Base-by-base conservation (phyloP, 768 basidiomycete species). In the Astraeus odoratus region DNA sequence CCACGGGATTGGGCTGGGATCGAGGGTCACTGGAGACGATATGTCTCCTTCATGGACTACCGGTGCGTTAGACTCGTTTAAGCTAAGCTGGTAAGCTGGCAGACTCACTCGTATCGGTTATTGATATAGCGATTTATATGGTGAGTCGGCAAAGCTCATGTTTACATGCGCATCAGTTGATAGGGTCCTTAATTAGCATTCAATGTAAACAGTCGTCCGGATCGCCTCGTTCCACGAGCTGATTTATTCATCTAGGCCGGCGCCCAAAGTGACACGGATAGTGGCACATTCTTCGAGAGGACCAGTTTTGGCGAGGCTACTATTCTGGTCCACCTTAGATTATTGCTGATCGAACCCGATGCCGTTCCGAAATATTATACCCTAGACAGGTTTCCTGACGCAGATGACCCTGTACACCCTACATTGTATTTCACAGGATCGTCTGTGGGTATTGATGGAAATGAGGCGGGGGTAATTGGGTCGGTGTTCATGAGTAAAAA, bases 11-110 rank as follows among this genome's bases (percentile, higher is more conserved):
- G 86, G 86, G 83, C 84, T 16, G 83, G 83, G 9, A 73, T 86
- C 3, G 77, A 81, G 60, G 85, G 85, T 6, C 74, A 69, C n/a
- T 89, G 86, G 86, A 69, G 75, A 51, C 68, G 86, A 60, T 78
- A 80, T 48, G 77, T 87, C 16, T 85, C 77, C 49, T 87, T 84
- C 53, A 80, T 86, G 81, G 86, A 87, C 65, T 85, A 86, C 60
- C 72, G 80, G 83, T 82, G 46, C 25, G 61, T 51, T 24, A 10
- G 26, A 42, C 33, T 49, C 44, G 8, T 4, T 22, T 31, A n/a
- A 46, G 71, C 71, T 20, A 69, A 50, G 75, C n/a, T 73, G 70
- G 45, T 68, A 72, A 73, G 45, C 42, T 67, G 63, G 15, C 33
- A 49, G 27, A 59, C 24, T 15, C 15, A 25, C 8, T 19, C 13